Conservation (phyloP, 2,329 filamentous ascomycete species). For the Penicillium sp. region DNA sequence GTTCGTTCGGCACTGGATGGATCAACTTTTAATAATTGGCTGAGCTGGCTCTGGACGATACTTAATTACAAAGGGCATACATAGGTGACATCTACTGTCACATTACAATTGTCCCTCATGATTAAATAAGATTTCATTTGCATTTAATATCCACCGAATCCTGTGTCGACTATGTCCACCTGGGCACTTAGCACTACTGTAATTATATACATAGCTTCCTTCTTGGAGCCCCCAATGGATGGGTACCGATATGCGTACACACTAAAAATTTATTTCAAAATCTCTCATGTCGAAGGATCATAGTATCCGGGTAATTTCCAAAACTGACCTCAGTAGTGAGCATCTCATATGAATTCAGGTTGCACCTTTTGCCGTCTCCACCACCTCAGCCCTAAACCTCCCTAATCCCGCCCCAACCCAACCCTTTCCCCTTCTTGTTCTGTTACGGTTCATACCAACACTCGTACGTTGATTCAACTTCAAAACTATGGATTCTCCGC, state of each 20-base stretch:
- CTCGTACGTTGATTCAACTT: not conserved
- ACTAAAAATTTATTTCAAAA: not conserved
- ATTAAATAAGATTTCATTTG: not conserved
- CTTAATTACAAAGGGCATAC: not conserved
- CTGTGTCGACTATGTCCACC: not conserved
- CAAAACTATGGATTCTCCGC: not conserved
- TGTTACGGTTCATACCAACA: not conserved
- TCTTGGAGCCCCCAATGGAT: not conserved
- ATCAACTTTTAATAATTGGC: not conserved
- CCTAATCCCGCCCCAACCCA: not conserved
- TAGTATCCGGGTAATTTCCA: not conserved
- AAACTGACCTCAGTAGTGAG: not conserved
- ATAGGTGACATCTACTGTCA: not conserved
- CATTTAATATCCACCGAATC: not conserved
- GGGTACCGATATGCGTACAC: not conserved
- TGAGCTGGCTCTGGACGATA: not conserved
- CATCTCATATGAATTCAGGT: not conserved
- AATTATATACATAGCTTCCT: not conserved
- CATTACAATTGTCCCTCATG: not conserved
- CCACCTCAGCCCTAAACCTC: constrained; percentile 6
- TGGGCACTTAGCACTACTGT: not conserved
- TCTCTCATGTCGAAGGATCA: not conserved
- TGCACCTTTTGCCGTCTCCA: not conserved
- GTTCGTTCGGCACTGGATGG: not conserved
- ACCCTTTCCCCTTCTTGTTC: constrained; percentile 5